These are phyloP conservation scores for Colletotrichum sp. DNA, from an alignment of 2,329 filamentous ascomycete genomes.

Conservation along the genomic window DNA sequence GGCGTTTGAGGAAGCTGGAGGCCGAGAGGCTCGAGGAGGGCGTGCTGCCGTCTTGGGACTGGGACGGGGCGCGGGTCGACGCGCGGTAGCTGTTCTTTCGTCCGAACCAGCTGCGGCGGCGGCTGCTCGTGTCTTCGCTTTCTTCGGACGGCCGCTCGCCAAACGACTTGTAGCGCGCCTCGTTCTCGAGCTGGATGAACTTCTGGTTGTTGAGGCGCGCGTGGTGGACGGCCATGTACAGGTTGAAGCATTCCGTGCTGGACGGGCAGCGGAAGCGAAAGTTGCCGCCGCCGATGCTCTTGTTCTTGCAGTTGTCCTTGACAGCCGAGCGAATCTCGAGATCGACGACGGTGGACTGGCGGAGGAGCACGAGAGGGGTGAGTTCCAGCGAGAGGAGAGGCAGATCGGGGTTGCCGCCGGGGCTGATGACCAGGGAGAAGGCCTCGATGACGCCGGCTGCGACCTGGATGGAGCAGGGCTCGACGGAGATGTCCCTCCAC, in stretches of 20 bases:
- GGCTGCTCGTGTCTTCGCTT: conserved; percentile 51
- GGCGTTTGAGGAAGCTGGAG: conserved; percentile 77
- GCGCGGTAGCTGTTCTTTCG: conserved; percentile 70
- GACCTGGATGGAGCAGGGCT: conserved; percentile 60
- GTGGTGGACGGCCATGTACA: conserved; percentile 88
- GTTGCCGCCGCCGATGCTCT: conserved; percentile 70
- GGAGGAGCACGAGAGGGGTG: conserved; percentile 87
- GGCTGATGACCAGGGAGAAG: conserved; percentile 46
- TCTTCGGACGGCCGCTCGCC: conserved; percentile 60
- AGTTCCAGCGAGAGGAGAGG: conserved; percentile 78
- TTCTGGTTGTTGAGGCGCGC: conserved; percentile 92
- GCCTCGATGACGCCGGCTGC: conserved; percentile 65
- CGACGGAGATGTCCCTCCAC: conserved; percentile 63
- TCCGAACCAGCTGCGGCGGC: conserved; percentile 63
- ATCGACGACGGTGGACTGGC: conserved; percentile 90
- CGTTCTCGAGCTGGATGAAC: conserved; percentile 73
- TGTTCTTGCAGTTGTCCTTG: conserved; percentile 72
- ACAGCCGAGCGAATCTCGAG: conserved; percentile 92
- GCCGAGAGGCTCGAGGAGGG: conserved; percentile 67
- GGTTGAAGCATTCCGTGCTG: conserved; percentile 76
- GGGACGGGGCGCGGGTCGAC: conserved; percentile 64
- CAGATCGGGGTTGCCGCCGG: conserved; percentile 29
- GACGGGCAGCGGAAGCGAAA: conserved; percentile 89
- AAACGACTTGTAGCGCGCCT: conserved; percentile 75
- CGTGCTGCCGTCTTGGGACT: conserved; percentile 75